Percentiles rank a stretch among this genome's conserved stretches.
These are phyloP conservation scores for Cytospora paraplurivora DNA, from an alignment of 2,329 filamentous ascomycete species.

Conservation along the genomic window DNA sequence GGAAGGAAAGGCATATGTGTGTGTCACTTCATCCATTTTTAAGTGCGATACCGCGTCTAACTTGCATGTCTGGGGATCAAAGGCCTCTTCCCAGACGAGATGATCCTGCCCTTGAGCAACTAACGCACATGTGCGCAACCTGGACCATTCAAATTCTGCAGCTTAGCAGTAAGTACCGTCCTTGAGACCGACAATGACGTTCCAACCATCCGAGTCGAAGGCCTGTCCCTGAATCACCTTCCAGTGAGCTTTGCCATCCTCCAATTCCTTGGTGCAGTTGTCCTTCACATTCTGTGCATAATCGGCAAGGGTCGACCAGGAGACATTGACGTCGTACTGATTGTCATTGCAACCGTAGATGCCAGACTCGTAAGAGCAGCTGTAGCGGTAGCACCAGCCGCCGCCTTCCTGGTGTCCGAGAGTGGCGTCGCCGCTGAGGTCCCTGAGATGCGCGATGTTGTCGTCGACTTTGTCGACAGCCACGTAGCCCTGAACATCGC, in stretches of 20 bases:
- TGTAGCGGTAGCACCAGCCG: conserved; percentile 8
- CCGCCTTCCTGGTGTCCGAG: conserved; percentile 4
- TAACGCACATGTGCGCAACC: neutral
- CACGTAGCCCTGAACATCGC: neutral
- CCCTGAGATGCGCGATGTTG: neutral
- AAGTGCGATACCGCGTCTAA: too few species aligned
- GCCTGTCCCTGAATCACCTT: conserved; percentile 4
- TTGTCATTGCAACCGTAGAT: conserved; percentile 21
- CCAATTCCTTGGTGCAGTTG: neutral
- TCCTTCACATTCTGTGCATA: conserved; percentile 15
- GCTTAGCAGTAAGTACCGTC: neutral
- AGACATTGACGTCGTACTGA: neutral
- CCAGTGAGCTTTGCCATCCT: neutral
- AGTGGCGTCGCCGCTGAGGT: conserved; percentile 1
- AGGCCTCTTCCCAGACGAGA: neutral
- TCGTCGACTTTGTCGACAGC: neutral
- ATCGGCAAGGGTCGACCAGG: conserved; percentile 14
- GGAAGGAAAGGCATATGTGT: neutral
- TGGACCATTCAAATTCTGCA: neutral
- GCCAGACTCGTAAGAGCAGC: neutral
- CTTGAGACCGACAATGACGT: conserved; percentile 8
- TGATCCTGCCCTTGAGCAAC: neutral
- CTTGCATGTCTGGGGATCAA: too few species aligned
- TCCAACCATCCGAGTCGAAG: conserved; percentile 13
- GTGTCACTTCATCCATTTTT: neutral